Evolutionary conservation across 129 eudicot genomes (phyloP).

Genomic region (Centella asiatica): DNA sequence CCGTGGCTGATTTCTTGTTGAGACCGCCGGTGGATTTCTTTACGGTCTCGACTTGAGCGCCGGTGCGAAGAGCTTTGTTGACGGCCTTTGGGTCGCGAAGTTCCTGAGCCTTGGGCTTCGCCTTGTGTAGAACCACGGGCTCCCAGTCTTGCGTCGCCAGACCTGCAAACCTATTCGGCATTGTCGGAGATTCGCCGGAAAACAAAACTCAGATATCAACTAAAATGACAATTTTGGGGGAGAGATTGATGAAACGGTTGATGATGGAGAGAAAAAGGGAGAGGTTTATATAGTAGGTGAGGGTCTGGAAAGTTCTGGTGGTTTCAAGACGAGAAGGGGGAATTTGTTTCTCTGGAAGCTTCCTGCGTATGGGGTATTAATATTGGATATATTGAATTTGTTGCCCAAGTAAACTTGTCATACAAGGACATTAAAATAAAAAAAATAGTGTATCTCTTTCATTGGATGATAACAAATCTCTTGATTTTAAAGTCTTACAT

Average conservation of each 20-base stretch:
- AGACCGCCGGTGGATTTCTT: constrained; percentile 53
- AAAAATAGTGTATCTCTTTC: too few species aligned
- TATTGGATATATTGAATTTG: neutral
- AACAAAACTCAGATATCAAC: too few species aligned
- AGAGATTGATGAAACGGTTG: neutral
- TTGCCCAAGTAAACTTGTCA: constrained; percentile 5
- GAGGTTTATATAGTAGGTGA: constrained; percentile 8
- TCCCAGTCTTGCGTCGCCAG: constrained; percentile 56
- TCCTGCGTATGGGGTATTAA: neutral
- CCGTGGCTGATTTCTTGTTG: constrained; percentile 46
- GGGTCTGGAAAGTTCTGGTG: constrained; percentile 31
- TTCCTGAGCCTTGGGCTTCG: constrained; percentile 35
- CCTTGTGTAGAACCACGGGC: constrained; percentile 61
- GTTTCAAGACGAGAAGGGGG: neutral
- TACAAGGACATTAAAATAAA: too few species aligned
- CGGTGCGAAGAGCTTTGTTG: constrained; percentile 53
- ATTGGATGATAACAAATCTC: too few species aligned
- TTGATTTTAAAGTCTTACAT: too few species aligned
- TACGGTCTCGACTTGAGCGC: constrained; percentile 48
- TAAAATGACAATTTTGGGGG: neutral
- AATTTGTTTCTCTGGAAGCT: neutral
- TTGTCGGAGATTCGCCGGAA: neutral
- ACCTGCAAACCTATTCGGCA: constrained; percentile 41
- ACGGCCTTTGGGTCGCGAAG: constrained; percentile 48
- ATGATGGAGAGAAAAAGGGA: neutral